These are phyloP conservation scores for Lactarius sanguifluus DNA, from an alignment of 768 basidiomycete genomes.

Conservation along the genomic window DNA sequence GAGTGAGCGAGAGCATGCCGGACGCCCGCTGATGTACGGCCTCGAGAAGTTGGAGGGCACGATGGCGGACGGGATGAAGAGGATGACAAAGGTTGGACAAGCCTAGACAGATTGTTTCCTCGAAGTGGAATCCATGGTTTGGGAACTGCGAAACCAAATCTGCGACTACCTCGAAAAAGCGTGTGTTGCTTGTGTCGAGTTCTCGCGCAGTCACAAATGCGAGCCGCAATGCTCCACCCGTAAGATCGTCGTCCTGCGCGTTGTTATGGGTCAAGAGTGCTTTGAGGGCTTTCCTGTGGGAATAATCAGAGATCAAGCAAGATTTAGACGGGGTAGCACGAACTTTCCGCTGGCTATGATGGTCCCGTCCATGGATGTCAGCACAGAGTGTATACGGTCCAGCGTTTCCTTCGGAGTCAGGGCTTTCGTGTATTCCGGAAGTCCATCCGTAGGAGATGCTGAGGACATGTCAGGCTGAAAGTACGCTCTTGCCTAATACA, in stretches of 20 bases:
- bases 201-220: conserved; percentile 62
- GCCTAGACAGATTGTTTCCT: conserved; percentile 73
- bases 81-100: conserved; percentile 84
- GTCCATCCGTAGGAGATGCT: conserved; percentile 62
- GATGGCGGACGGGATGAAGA: conserved; percentile 58
- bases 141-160: conserved; percentile 60
- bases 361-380: conserved; percentile 55
- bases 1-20: conserved; percentile 67
- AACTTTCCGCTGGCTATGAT: conserved; percentile 65
- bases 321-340: conserved; percentile 35
- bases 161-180: conserved; percentile 77
- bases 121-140: conserved; percentile 63
- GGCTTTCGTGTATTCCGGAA: conserved; percentile 52
- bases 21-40: conserved; percentile 64
- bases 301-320: conserved; percentile 21
- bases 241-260: conserved; percentile 49
- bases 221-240: conserved; percentile 65
- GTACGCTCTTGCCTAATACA: conserved; percentile 70
- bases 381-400: conserved; percentile 67
- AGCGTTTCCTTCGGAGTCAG: conserved; percentile 54
- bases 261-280: conserved; percentile 62
- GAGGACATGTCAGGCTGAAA: conserved; percentile 60
- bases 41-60: conserved; percentile 77
- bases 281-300: conserved; percentile 68
- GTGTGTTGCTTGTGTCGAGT: conserved; percentile 53